Base-by-base conservation (phyloP, 768 basidiomycete genomes). In the Lactarius evosmus region DNA sequence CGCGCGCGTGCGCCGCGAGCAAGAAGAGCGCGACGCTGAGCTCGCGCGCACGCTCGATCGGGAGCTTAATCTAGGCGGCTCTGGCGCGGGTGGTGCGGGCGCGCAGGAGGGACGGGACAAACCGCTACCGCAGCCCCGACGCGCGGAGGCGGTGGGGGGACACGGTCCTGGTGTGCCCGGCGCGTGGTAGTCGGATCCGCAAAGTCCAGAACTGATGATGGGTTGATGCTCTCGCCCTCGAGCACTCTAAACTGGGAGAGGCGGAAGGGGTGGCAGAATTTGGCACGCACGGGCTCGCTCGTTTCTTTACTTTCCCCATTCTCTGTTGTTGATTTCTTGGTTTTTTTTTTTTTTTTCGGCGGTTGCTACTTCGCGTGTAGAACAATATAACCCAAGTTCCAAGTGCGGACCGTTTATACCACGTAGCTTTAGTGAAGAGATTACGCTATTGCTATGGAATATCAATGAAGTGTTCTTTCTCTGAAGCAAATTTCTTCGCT, bases 1-100 rank as follows among this genome's bases (percentile, higher is more conserved):
- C 4, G 56, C 50, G 7, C 62, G 66, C 1, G 33, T 1, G 59
- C 41, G 49, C 32, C 58, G 66, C 7, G 68, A 69, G 53, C 68
- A 69, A 53, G 68, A 69, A 49, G 62, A 61, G 34, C 54, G 52
- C 41, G 68, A 69, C 19, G 68, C 56, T 30, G 68, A 67, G 60
- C 53, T 69, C 16, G 68, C 68, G 32, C 58, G 66, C 36, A 61
- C 54, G 33, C 62, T 69, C n/a, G 68, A 67, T 56, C 3, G 61
- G 53, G 66, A 69, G 49, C 66, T 69, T 19, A 69, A 69, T 19
- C 9, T 68, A 12, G 36, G 7, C 7, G 17, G 44, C 33, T 8
- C 25, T 29, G 32, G 38, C 7, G 19, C 19, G 1, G 16, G 32
- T 29, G 32, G 38, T 12, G 19, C 19, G 1, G 14, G 32, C 52